Base-by-base conservation (phyloP, 805 yeast genomes). In the Debaryomyces prosopidis region DNA sequence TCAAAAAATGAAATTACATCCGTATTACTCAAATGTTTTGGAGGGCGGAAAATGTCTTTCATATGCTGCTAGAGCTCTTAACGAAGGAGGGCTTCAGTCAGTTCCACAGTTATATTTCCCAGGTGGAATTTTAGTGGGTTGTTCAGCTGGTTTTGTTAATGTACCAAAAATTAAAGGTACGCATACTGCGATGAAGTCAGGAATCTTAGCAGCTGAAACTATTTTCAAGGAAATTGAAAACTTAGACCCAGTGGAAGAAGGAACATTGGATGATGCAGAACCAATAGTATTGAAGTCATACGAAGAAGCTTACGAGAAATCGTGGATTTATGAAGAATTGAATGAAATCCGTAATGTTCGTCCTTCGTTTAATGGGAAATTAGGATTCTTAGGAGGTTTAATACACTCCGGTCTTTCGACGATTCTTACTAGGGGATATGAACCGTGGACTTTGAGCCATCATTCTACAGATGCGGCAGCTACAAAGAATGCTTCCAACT, bases 131-230 rank as follows among this genome's bases (percentile, higher is more conserved):
- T 69, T 94, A 23, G 92, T 94, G 33, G 99, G 99, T 27, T 94
- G 96, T 46, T 74, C 95, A 46, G 99, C 99, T 3, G 99, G 99
- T 1, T 92, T 94, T 65, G 80, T 94, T 81, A 94, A 94, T 62
- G 98, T 94, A 36, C 97, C 99, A 43, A 94, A 92, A 66, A 88
- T 94, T 59, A 94, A 94, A 69, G 99, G 99, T 12, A 85, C 97
- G 0, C 99, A 94, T 65, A 92, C 97, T 1, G 98, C 99, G 1
- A 89, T 94, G 82, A 94, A 94, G 66, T 78, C 94, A 8, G 99
- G 98, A 27, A 84, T 94, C 78, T 66, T 94, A 23, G 99, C 99
- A 2, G 99, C 98, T 2, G 97, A 94, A 58, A 63, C 78, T 17
- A 86, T 90, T 35, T 89, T 74, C 57, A 71, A 75, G 3, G 50